A percentile compares a stretch with the other conserved stretches of the same genome.
phyloP scores from a whole-genome alignment of 495 filamentous ascomycete genomes.

The Penicillium atrosanguineum region DNA sequence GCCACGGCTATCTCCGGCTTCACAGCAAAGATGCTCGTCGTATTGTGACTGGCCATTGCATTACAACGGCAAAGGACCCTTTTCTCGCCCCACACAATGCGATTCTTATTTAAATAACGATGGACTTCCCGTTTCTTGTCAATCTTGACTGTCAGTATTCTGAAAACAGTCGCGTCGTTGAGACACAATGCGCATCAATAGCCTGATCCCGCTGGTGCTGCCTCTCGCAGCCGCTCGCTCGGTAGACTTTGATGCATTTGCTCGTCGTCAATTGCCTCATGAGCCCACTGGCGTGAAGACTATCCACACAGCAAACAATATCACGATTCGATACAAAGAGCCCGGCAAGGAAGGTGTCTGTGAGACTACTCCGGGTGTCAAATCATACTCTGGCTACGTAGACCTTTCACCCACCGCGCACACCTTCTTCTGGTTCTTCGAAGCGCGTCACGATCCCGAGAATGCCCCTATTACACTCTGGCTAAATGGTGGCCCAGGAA shows the following conservation, averaged over 20 bases:
- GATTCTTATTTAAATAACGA: neutral
- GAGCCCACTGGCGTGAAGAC: slow-evolving; percentile 55
- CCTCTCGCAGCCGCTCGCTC: slow-evolving; percentile 25
- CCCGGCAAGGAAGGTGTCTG: slow-evolving; percentile 43
- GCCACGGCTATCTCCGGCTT: slow-evolving; percentile 8
- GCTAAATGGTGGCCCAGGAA: slow-evolving; percentile 56
- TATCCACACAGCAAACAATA: slow-evolving; percentile 56
- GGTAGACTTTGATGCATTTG: slow-evolving; percentile 15
- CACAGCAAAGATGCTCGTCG: neutral
- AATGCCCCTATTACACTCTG: slow-evolving; percentile 52
- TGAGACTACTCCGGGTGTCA: slow-evolving; percentile 49
- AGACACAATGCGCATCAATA: slow-evolving; percentile 27
- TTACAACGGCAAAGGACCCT: neutral
- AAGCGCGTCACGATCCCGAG: slow-evolving; percentile 45
- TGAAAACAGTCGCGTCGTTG: neutral
- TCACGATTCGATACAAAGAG: slow-evolving; percentile 44
- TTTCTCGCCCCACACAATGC: neutral
- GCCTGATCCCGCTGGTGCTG: slow-evolving; percentile 22
- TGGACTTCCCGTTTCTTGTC: neutral
- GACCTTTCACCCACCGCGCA: slow-evolving; percentile 41
- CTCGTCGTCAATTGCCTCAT: slow-evolving; percentile 41
- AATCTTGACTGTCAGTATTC: neutral
- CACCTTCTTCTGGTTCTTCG: slow-evolving; percentile 54
- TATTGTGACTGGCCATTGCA: neutral
- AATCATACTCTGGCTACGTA: slow-evolving; percentile 48